Base-by-base conservation (phyloP, 495 filamentous ascomycete genomes). In the Stereocaulon alpinum region DNA sequence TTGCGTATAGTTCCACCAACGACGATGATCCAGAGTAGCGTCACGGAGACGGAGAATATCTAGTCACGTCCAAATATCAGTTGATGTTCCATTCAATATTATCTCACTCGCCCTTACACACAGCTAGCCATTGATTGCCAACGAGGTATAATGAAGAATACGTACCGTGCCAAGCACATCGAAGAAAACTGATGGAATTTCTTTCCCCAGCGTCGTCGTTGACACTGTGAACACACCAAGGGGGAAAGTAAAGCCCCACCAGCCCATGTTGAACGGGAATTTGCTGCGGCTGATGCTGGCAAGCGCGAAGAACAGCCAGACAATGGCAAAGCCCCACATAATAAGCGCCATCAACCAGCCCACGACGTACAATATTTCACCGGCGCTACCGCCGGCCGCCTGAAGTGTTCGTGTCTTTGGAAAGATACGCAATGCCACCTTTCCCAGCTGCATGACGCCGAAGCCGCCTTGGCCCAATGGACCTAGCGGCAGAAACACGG, bases 231-330 rank as follows among this genome's bases (percentile, higher is more conserved):
- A 82, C 10, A 63, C 61, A 22, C n/a, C 81, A 29, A 84, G 61
- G 0, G 83, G 83, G 54, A 86, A 86, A 3, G 75, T 82, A 53
- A 86, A 85, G 3, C 77, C 78, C 83, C 83, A 86, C 82, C 82
- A 86, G 1, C 82, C 83, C 64, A 85, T 80, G 55, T 85, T 85
- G 66, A 86, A 86, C 0, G 83, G 81, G 49, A 86, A 84, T 11
- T 62, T 73, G 50, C 65, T 72, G 12, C 69, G 64, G 7, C 55
- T 65, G 40, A 81, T 75, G 29, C 64, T 75, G 6, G 71, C 66
- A 4, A 69, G 58, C 10, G 82, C 84, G 53, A 86, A 79, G 63
- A 81, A 77, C 0, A 86, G 69, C 83, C 84, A 86, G 0, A 84
- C 75, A 1, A 86, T 65, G 0, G 70, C 81, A 62, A 84, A 84